These are phyloP conservation scores for Fusarium bactridioides DNA, from an alignment of 2,329 filamentous ascomycete species.

Conservation along the genomic window DNA sequence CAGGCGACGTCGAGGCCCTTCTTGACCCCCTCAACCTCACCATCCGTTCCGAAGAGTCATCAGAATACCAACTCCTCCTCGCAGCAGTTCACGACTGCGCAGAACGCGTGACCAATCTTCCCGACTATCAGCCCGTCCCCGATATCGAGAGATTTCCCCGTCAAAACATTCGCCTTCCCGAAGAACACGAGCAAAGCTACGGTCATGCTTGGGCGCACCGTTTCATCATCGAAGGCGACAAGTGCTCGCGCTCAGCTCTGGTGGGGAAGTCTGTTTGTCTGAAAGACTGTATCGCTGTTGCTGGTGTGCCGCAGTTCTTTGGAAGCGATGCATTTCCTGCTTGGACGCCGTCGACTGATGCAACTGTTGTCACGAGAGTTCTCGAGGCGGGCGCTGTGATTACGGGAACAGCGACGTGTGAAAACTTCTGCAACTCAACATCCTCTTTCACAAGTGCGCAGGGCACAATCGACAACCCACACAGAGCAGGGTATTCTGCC, in stretches of 20 bases:
- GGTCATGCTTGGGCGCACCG: conserved; percentile 61
- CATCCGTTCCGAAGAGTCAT: conserved; percentile 48
- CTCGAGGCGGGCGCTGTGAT: conserved; percentile 60
- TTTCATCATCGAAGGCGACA: conserved; percentile 51
- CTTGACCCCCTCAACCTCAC: conserved; percentile 48
- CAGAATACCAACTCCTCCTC: conserved; percentile 57
- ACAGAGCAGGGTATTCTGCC: conserved; percentile 53
- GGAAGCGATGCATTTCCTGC: conserved; percentile 58
- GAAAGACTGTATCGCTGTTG: conserved; percentile 64
- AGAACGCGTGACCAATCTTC: conserved; percentile 52
- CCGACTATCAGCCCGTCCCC: conserved; percentile 55
- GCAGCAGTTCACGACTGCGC: conserved; percentile 62
- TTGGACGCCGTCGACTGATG: conserved; percentile 62
- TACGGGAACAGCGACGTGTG: conserved; percentile 59
- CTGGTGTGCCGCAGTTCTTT: conserved; percentile 60
- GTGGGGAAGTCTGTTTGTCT: conserved; percentile 56
- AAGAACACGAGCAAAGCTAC: conserved; percentile 51
- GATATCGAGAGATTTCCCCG: conserved; percentile 55
- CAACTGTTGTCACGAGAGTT: conserved; percentile 59
- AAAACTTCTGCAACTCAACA: conserved; percentile 61
- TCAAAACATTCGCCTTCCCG: conserved; percentile 50
- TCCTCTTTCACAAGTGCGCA: conserved; percentile 56
- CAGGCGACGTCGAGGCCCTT: conserved; percentile 49
- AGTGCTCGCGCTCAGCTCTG: conserved; percentile 34
- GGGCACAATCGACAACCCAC: conserved; percentile 57